Evolutionary conservation across 371 early-diverging fungal species (phyloP), one percentile per base, ranked within the genome.

Genomic region (Apophysomyces trapeziformis): DNA sequence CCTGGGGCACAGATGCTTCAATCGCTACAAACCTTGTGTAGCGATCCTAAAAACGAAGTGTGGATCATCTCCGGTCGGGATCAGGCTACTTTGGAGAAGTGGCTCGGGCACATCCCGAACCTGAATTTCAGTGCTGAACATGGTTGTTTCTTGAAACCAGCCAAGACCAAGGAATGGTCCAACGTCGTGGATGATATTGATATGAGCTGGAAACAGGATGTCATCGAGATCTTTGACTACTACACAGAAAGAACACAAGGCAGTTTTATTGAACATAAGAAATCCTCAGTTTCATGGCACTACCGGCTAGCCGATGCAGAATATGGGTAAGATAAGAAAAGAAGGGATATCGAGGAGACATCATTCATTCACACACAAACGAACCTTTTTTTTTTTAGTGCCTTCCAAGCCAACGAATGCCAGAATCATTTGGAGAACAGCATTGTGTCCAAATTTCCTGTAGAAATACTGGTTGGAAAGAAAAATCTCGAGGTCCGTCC

Each of bases 401-500:
- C 82, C 5, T 87, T 87, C 76, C 95, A 95, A 75, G 92, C 94
- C 6, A 92, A 92, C 59, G 95, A 96, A 69, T 94, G 94, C 71
- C 93, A 93, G 73, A 93, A 91, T 66, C 95, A 95, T 74, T 70
- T 95, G 38, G 92, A 94, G 69, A 83, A 88, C 63, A 87, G 92
- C 1, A 80, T 95, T 3, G 73, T 93, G 37, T 90, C 93, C 50
- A 94, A 93, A 74, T 77, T 72, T 58, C 95, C 96, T 5, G 93
- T 97, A 8, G 97, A 96, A 70, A 89, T 96, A 14, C 70, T 97
- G 61, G 85, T 93, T 5, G 98, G 98, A 38, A 96, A 96, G 74
- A 96, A 96, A 83, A 95, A 95, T 62, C 82, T 97, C 8, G 98
- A 97, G 70, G 96, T 96, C 35, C 79, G 93, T 11, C 93, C 93